Evolutionary conservation across 257 asterid species (phyloP), one percentile per base, ranked within the genome.

Genomic region (Nemophila menziesii): DNA sequence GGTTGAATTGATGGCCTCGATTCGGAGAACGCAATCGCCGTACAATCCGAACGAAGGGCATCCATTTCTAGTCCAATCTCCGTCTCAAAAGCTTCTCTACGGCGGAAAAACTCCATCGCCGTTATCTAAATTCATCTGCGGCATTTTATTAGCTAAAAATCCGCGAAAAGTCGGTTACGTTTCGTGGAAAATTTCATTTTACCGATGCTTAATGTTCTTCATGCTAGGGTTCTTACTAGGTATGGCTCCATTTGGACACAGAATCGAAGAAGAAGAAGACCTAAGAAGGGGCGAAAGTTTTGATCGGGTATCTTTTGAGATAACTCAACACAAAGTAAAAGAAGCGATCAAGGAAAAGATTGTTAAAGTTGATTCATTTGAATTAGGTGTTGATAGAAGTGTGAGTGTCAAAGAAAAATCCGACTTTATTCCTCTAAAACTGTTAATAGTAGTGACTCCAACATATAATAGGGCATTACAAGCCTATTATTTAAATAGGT

Each of bases 21-120:
- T 87, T 67, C 83, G 97, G 64, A 78, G 95, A 65, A 75, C 92
- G 46, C 66, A 69, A 36, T 80, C 93, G 42, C 93, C 92, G n/a
- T 78, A 72, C 66, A 55, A 65, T 49, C 75, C 54, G 68, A 87
- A 82, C 63, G 95, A 89, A 53, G 62, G 72, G 26, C 54, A 47
- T 45, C 66, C 68, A 22, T 62, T 72, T 57, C 62, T 80, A 39
- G 60, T 51, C 22, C 77, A 72, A 42, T 74, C 97, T 55, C 71
- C 82, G 46, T 58, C 82, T 16, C 93, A 73, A 61, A 82, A 82
- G 77, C 67, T 63, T 49, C 38, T 75, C 41, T 53, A 63, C 42
- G 70, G 67, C 15, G 80, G 66, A n/a, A 65, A 73, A 51, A 29
- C 71, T 34, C 60, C 83, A 9, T 73, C 86, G 38, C 75, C 92